Conservation (phyloP, 1,139 yeast species). For the Suhomyces terraborum region DNA sequence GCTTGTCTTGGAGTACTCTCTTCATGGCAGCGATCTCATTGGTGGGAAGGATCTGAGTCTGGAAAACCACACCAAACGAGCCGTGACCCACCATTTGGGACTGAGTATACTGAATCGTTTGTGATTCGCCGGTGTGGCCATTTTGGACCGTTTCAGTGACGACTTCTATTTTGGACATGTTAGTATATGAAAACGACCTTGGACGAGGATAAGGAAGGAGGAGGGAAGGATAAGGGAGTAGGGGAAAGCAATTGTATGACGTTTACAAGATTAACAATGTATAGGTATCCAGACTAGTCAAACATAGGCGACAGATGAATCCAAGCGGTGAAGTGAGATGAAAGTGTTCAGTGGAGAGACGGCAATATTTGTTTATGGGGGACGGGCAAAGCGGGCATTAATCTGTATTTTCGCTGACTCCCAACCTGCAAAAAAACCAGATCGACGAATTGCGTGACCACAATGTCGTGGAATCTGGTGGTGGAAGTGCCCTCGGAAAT, state of each 20-base stretch:
- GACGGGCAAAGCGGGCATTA: constrained; percentile 15
- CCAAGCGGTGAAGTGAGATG: constrained; percentile 7
- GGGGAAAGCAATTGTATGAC: constrained; percentile 4
- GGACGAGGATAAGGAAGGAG: constrained; percentile 2
- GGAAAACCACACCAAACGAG: constrained; percentile 94
- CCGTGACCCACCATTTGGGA: constrained; percentile 94
- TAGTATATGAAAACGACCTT: constrained; percentile 27
- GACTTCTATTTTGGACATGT: constrained; percentile 56
- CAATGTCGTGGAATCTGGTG: constrained; percentile 5
- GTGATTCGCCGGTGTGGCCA: constrained; percentile 68
- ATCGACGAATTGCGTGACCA: constrained; percentile 16
- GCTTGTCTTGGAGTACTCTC: constrained; percentile 88
- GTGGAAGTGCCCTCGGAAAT: constrained; percentile 6
- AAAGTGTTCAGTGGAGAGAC: constrained; percentile 8
- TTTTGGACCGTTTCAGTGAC: constrained; percentile 72
- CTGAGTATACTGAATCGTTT: constrained; percentile 67
- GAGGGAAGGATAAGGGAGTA: background rate
- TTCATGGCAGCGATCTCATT: constrained; percentile 88
- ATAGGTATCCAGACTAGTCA: background rate
- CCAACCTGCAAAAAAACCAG: constrained; percentile 9
- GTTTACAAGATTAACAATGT: background rate
- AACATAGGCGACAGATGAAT: constrained; percentile 8
- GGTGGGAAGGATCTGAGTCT: constrained; percentile 74
- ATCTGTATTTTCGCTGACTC: constrained; percentile 8
- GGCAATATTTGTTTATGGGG: constrained; percentile 15